Evolutionary conservation across 1,284 basidiomycete species (phyloP).

Genomic region (Melanopsichium pennsylvanicum): DNA sequence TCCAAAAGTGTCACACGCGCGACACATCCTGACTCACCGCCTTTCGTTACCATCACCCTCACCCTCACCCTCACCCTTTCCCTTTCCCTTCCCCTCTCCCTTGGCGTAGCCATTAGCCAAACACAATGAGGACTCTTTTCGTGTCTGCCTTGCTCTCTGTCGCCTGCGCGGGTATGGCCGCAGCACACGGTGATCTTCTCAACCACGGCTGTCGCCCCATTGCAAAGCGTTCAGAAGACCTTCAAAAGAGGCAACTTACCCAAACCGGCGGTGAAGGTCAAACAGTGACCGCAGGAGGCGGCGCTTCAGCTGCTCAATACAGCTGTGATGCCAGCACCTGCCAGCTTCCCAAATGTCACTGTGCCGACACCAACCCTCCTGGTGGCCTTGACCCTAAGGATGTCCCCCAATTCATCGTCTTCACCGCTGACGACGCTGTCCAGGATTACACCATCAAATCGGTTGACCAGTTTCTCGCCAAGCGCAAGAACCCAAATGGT

Average conservation of each 20-base stretch:
- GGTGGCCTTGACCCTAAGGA: conserved; percentile 53
- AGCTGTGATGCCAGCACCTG: conserved; percentile 53
- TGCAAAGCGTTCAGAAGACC: conserved; percentile 17
- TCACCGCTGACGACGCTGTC: conserved; percentile 70
- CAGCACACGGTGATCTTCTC: conserved; percentile 38
- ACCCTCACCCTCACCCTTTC: too few relatives aligned
- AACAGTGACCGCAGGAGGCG: conserved; percentile 25
- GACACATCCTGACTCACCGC: too few relatives aligned
- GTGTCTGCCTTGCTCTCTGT: conserved; percentile 23
- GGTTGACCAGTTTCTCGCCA: conserved; percentile 77
- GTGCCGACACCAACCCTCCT: conserved; percentile 58
- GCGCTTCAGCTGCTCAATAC: conserved; percentile 56
- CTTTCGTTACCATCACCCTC: too few relatives aligned
- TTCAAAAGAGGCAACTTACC: conserved; percentile 29
- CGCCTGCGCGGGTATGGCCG: conserved; percentile 23
- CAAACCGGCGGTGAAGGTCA: conserved; percentile 48
- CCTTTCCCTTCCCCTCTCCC: too few relatives aligned
- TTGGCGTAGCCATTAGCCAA: too few relatives aligned
- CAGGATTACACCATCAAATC: conserved; percentile 77
- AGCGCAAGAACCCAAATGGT: conserved; percentile 83
- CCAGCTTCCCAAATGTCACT: conserved; percentile 56
- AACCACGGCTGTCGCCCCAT: conserved; percentile 41
- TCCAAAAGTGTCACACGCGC: too few relatives aligned
- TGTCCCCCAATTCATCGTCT: conserved; percentile 56
- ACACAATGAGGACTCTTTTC: conserved; percentile 20